Base-by-base conservation (phyloP, 139 green algal species). In the Haematococcus sp. region DNA sequence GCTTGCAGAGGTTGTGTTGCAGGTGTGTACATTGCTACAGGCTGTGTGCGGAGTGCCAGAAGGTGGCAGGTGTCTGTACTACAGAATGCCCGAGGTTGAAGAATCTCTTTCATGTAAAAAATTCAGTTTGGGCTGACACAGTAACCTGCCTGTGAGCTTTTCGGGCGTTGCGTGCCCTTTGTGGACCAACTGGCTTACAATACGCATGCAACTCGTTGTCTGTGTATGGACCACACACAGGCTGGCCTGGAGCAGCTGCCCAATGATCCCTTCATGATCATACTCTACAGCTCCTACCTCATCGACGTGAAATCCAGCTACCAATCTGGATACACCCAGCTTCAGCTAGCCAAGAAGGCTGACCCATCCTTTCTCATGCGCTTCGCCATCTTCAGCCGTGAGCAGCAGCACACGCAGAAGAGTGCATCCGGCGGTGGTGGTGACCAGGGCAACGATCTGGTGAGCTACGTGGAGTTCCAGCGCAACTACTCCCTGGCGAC, bases 401-500 rank as follows among this genome's bases (percentile, higher is more conserved):
- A 74, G 28, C 78, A 82, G 63, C 63, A 86, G 68, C 66, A 75
- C 60, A 84, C 81, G 40, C 76, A 86, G 76, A 71, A 78, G 33
- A n/a, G 17, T 11, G 59, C 60, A 4, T 55, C 35, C 1, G 75
- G 73, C 2, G 40, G 40, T 11, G 60, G 51, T 46, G 28, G 33
- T 2, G 46, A 55, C 56, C 70, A 81, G 22, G 51, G 31, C n/a
- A 61, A 73, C 15, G 83, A 88, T 63, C 75, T 88, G 44, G 80
- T 88, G 30, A 77, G 73, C 40, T 49, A 88, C 64, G 78, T 87
- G 28, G 82, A 83, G 71, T 83, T 87, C 63, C 74, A 83, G 52
- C 80, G 80, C 63, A 87, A 81, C 78, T 77, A 82, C 68, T 70
- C 58, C n/a, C 34, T 68, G 28, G 60, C 64, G 32, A 32, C 28